These are phyloP conservation scores for Phytophthora palmivora DNA, from an alignment of 352 stramenopile genomes.

Conservation along the genomic window DNA sequence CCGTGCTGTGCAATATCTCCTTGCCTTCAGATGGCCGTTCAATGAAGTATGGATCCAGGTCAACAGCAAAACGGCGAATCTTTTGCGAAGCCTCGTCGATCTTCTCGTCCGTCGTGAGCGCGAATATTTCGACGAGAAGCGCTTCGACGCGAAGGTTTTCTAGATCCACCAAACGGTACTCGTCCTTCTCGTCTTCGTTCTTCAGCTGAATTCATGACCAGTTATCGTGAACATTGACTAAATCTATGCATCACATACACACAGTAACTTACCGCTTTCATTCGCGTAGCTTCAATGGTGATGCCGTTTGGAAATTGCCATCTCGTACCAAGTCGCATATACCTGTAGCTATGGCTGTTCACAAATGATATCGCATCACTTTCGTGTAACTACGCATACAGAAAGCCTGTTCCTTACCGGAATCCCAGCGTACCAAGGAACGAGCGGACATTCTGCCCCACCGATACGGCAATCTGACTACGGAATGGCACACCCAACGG, in stretches of 20 bases:
- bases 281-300: constrained; percentile 83
- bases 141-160: constrained; percentile 87
- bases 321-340: constrained; percentile 83
- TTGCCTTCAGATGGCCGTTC: constrained; percentile 86
- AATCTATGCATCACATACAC: no score
- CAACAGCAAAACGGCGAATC: constrained; percentile 81
- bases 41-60: constrained; percentile 88
- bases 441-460: constrained; percentile 80
- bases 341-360: constrained; percentile 80
- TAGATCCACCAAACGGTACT: constrained; percentile 84
- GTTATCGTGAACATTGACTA: background rate
- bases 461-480: constrained; percentile 84
- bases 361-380: background rate
- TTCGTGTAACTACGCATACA: background rate
- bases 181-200: constrained; percentile 85
- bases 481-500: constrained; percentile 79
- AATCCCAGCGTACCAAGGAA: constrained; percentile 84
- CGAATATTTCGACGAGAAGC: constrained; percentile 86
- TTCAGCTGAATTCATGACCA: constrained; percentile 48
- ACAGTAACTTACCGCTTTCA: constrained; percentile 72
- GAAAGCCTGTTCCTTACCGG: constrained; percentile 47
- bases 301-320: constrained; percentile 88
- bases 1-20: constrained; percentile 85
- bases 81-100: constrained; percentile 87
- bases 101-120: constrained; percentile 86